Evolutionary conservation across 2,329 filamentous ascomycete species (phyloP), one percentile per base, ranked within the genome.

Genomic region (Penicillium sclerotigenum): DNA sequence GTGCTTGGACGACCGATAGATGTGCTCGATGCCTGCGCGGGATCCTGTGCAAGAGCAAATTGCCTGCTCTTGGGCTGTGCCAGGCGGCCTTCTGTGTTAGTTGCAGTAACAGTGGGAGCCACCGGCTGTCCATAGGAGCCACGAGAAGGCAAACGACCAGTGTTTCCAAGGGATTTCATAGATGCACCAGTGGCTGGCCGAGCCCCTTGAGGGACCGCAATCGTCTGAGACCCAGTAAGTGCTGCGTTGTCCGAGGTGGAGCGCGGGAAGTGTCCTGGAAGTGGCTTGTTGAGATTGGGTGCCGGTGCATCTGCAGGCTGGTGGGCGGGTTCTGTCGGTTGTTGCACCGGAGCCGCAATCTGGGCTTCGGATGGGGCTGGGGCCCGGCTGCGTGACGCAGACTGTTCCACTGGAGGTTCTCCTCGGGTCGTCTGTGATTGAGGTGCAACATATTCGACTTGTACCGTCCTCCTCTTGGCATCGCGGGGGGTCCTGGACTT

Each of bases 371-470:
- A 29, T 34, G 47, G 40, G 14, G 26, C 42, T 4, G 62, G 36
- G 16, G 20, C 53, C 36, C 56, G 54, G 31, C 47, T 46, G 34
- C 52, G 61, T 14, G 61, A 49, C 46, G 59, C 60, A 34, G 68
- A 65, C 26, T 61, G 16, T 10, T 51, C 56, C 18, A 36, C 18
- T 10, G 54, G 55, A 14, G 52, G 54, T 60, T 84, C 84, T 29
- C 89, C 91, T 61, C 93, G 85, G 59, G 87, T 83, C 0, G 93
- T 97, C 69, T 93, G 87, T 6, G 91, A 95, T 26, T 87, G 87
- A 24, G 94, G 94, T 20, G 92, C 89, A 54, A 97, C 94, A 73
- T 99, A 99, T 78, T 99, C 94, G 59, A 99, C 90, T 76, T 99
- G 94, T 0, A 99, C 91, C 0, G 94, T 99, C 65, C 92, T 86